Conservation (phyloP, 495 filamentous ascomycete genomes). For the Penicillium canariense region DNA sequence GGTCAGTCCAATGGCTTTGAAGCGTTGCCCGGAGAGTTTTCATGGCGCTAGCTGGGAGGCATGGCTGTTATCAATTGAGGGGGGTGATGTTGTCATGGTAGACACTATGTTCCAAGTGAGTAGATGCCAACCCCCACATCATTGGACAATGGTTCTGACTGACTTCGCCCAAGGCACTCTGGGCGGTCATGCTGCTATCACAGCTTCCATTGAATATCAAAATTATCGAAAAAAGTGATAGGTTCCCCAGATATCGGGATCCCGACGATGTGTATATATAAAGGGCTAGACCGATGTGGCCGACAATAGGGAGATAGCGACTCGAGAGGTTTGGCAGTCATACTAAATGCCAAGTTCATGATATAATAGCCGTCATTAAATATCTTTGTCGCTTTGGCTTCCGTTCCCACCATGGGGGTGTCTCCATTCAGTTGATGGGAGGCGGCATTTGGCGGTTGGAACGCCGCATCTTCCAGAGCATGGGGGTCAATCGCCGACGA, state of each 20-base stretch:
- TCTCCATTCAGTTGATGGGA: not conserved
- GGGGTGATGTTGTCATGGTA: not conserved
- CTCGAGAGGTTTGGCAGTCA: not conserved
- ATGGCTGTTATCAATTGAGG: slow-evolving; percentile 1
- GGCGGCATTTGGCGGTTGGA: not conserved
- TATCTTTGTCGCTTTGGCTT: too few species aligned
- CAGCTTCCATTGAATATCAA: not conserved
- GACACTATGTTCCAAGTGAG: not conserved
- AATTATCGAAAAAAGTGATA: not conserved
- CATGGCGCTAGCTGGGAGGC: not conserved
- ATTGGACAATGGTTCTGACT: not conserved
- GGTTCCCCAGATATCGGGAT: not conserved
- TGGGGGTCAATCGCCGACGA: not conserved
- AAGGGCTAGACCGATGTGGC: not conserved
- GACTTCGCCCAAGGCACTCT: not conserved
- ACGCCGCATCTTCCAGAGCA: not conserved
- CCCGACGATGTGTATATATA: not conserved
- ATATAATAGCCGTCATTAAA: too few species aligned
- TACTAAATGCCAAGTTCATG: too few species aligned
- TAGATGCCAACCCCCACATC: not conserved
- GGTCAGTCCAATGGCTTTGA: not conserved
- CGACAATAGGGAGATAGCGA: not conserved
- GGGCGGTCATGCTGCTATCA: not conserved
- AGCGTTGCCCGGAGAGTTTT: not conserved
- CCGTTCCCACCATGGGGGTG: not conserved